A percentile compares a stretch with the other conserved stretches of the same genome.
These are phyloP conservation scores for Tetradesmus obliquus DNA, from an alignment of 139 green algal species.

Conservation along the genomic window DNA sequence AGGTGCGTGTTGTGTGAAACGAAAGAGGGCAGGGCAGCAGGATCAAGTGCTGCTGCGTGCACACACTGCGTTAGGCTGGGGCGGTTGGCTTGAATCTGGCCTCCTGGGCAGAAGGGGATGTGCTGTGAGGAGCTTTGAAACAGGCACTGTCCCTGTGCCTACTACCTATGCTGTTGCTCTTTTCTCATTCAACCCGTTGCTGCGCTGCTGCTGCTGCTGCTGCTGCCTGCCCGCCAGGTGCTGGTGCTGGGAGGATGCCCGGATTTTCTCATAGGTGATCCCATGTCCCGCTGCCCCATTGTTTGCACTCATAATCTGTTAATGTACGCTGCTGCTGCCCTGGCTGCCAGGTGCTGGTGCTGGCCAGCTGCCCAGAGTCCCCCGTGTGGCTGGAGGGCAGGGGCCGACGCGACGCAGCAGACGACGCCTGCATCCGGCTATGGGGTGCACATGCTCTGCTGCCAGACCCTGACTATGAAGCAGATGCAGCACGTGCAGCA, in stretches of 20 bases:
- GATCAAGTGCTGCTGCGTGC: too few relatives aligned
- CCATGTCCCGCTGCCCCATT: too few relatives aligned
- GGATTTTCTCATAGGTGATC: too few relatives aligned
- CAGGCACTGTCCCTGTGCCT: background rate
- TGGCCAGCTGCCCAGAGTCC: constrained; percentile 73
- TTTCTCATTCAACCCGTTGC: background rate
- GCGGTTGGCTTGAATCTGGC: too few relatives aligned
- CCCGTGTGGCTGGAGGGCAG: constrained; percentile 75
- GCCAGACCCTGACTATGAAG: constrained; percentile 21
- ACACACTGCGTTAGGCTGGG: too few relatives aligned
- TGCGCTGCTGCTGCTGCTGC: background rate
- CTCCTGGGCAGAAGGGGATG: background rate
- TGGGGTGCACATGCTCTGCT: constrained; percentile 30
- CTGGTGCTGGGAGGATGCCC: too few relatives aligned
- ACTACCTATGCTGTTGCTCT: background rate
- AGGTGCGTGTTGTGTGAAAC: background rate
- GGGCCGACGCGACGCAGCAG: constrained; percentile 42
- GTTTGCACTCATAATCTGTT: too few relatives aligned
- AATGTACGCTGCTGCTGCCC: too few relatives aligned
- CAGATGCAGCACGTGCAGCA: constrained; percentile 27
- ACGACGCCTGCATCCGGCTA: constrained; percentile 29
- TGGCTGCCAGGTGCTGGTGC: constrained; percentile 35
- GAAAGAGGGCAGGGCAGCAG: background rate
- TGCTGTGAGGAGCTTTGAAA: background rate
- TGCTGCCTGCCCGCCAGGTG: too few relatives aligned